phyloP scores from a whole-genome alignment of 768 basidiomycete species.

The Tulasnella sp. region DNA sequence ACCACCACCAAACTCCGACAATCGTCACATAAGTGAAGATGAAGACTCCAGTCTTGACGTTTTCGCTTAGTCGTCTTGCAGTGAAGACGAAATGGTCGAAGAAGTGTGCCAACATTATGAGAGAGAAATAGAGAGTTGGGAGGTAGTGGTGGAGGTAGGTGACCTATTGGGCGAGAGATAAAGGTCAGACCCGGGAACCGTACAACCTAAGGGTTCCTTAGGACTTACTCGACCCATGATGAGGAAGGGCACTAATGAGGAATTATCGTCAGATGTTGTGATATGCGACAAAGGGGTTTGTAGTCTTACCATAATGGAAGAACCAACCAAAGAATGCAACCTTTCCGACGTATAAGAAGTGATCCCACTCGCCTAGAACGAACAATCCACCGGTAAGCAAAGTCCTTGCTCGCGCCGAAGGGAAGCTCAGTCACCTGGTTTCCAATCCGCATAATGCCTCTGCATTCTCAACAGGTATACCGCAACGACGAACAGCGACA shows the following conservation, averaged over 20 bases:
- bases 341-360: slow-evolving; percentile 91
- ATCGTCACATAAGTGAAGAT: slow-evolving; percentile 61
- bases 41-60: slow-evolving; percentile 75
- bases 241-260: slow-evolving; percentile 82
- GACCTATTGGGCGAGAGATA: slow-evolving; percentile 37
- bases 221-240: slow-evolving; percentile 87
- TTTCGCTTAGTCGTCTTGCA: slow-evolving; percentile 61
- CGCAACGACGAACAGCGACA: slow-evolving; percentile 56
- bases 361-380: slow-evolving; percentile 81
- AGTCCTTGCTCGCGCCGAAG: neutral
- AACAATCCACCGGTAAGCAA: neutral
- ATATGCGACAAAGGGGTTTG: neutral
- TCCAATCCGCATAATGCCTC: slow-evolving; percentile 90
- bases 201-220: neutral
- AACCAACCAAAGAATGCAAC: slow-evolving; percentile 90
- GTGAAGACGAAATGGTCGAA: slow-evolving; percentile 93
- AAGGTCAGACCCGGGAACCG: neutral
- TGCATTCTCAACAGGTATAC: slow-evolving; percentile 82
- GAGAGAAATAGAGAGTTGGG: slow-evolving; percentile 95
- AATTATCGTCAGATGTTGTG: neutral
- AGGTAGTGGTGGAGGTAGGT: slow-evolving; percentile 97
- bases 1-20: slow-evolving; percentile 92
- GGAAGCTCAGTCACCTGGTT: slow-evolving; percentile 60
- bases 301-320: slow-evolving; percentile 78
- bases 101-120: slow-evolving; percentile 87